These are phyloP conservation scores for Ganoderma resinaceum DNA, from an alignment of 1,284 basidiomycete genomes.

Conservation along the genomic window DNA sequence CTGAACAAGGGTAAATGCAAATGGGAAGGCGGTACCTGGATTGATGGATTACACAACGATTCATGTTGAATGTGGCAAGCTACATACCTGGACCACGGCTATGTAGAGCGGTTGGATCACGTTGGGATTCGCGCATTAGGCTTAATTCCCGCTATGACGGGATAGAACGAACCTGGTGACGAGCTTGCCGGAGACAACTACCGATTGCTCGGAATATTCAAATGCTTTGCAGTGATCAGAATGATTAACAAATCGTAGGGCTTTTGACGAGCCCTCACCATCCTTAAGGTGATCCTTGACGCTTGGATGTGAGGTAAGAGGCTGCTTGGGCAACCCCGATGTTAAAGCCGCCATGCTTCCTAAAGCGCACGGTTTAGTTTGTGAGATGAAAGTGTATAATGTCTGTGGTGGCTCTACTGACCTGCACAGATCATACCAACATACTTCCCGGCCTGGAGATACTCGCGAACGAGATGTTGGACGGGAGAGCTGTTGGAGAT, in stretches of 20 bases:
- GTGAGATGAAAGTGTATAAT: neutral
- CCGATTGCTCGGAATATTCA: constrained; percentile 79
- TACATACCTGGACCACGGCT: constrained; percentile 80
- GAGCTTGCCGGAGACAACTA: constrained; percentile 78
- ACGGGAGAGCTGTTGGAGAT: constrained; percentile 68
- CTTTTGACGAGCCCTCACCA: constrained; percentile 46
- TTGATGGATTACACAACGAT: neutral
- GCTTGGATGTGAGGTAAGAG: constrained; percentile 83
- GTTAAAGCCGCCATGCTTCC: constrained; percentile 75
- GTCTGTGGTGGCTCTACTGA: constrained; percentile 34
- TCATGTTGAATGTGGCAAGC: too few relatives aligned
- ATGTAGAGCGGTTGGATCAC: neutral
- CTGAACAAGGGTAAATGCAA: constrained; percentile 36
- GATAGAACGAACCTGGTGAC: constrained; percentile 68
- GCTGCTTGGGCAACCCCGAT: constrained; percentile 66
- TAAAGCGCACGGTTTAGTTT: constrained; percentile 35
- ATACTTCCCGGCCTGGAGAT: constrained; percentile 63
- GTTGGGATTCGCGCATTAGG: neutral
- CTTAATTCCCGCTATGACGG: neutral
- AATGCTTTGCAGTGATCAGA: constrained; percentile 57
- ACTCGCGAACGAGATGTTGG: constrained; percentile 69
- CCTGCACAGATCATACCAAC: constrained; percentile 89
- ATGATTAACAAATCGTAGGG: neutral
- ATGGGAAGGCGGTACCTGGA: constrained; percentile 64
- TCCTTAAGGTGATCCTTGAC: constrained; percentile 69